Evolutionary conservation across 177 flowering plant genomes (phyloP), one percentile per base, ranked within the genome.

Genomic region (Vitis hybrid): DNA sequence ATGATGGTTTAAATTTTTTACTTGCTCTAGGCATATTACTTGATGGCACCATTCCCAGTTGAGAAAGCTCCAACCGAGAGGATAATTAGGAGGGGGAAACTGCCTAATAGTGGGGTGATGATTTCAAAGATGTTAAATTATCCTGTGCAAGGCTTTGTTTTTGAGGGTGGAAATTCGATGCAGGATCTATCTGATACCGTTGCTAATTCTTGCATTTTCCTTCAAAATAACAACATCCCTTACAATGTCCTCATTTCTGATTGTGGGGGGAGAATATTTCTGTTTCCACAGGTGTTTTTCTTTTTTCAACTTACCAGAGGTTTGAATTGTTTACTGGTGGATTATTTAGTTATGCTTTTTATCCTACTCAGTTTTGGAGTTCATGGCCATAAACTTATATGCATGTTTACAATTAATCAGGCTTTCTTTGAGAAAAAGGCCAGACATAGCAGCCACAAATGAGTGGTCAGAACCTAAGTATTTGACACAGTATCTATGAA

Each of bases 201-300:
- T 53, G 76, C 94, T 11, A 73, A 64, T 59, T 68, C 88, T 17
- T 92, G 95, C 80, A 82, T 89, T 70, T 83, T 81, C 71, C 86
- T 90, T 20, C 95, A 90, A 77, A 75, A 86, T 49, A 88, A 80
- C 76, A 88, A 88, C 78, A 82, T 88, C 15, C 95, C 95, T 17
- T 89, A 71, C 83, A 90, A 92, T 75, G 83, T 90, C 14, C 91
- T 90, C 77, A 85, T 92, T 54, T 66, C 94, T 62, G 89, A 83
- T 76, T 84, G 79, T 65, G 95, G 95, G 38, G 86, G 72, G 60
- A 74, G 84, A 15, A 69, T 89, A 56, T 90, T 89, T 72, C 82
- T 92, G 67, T 79, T 92, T 65, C 95, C 94, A 17, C 95, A 92
- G 95, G 97, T 92, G 8, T 22, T 66, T 54, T 51, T 61, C n/a